Evolutionary conservation across 805 yeast species (phyloP), one percentile per base, ranked within the genome.

Genomic region (Kuraishia hungarica): DNA sequence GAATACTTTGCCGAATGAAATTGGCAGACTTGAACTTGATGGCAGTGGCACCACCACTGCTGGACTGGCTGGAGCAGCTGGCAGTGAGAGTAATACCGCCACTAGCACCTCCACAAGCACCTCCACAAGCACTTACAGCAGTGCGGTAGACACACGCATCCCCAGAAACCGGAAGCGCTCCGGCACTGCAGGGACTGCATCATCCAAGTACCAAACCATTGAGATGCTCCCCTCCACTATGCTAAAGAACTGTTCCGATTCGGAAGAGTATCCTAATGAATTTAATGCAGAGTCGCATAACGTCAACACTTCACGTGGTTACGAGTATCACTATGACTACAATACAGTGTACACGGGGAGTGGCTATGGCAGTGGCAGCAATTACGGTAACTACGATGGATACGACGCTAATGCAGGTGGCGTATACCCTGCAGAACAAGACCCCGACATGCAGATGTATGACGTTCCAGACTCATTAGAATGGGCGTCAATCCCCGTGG

Each of bases 181-280:
- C 8, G 43, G 17, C 15, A 35, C 43, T 28, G 48, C 48, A 6
- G 6, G 11, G 8, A 8, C 50, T 6, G 10, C 35, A 5, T 24
- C 28, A 2, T 19, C 24, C 19, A 23, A 26, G 19, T 24, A 39
- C 53, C 70, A 64, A 49, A 69, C 57, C 62, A 80, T 50, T 87
- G 89, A 11, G 91, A 92, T 59, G 90, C 89, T 93, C 53, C 97
- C 98, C 2, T 84, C 97, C 1, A 91, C 98, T 0, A 83, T 89
- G 0, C 78, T 93, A 55, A 91, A 92, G 65, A 89, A 89, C 7
- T 81, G 87, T 3, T 73, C 79, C 7, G 84, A 80, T 54, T 84
- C 80, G 56, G 86, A 83, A 56, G 86, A 80, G 51, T 85, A 81
- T 56, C 74, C 61, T 28, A 72, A 71, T 50, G 76, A 56, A 52